Evolutionary conservation across 305 asterid genomes (phyloP), one percentile per base, ranked within the genome.

Genomic region (Fraxinus xanthoxyloides): DNA sequence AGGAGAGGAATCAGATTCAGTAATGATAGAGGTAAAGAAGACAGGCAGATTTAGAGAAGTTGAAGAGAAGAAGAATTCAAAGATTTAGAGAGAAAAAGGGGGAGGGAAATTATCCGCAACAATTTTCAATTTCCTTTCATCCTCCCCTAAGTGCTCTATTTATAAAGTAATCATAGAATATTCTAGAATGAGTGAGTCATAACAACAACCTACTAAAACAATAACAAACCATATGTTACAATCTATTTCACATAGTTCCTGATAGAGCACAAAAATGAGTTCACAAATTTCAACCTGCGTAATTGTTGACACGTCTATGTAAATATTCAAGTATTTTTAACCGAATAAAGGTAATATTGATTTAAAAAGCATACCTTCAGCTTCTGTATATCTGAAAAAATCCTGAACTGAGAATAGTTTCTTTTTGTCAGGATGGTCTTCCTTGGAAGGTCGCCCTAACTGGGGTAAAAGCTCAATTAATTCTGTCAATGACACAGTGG

Each of bases 371-470:
- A 85, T 89, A 92, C 99, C 99, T 94, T 96, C 99, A 78, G 98
- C 87, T 88, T 96, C 99, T 24, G 99, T 96, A 87, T 96, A 96
- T 91, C 94, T 91, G 92, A 96, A 96, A 79, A 96, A 96, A 81
- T 96, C 99, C 87, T 96, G 99, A 28, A 96, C 99, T 17, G 98
- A 96, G 87, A 96, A 87, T 79, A 96, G 90, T 82, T 94, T 94
- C 91, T 94, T 96, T 89, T 96, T 96, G 90, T 96, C 99, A 28
- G 99, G 99, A 88, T 94, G 92, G 73, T 94, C 98, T 79, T 94
- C 98, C 87, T 94, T 93, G 5, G 97, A 92, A 82, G 98, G 90
- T 38, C 90, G 89, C 35, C 99, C 97, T 56, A 96, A 80, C 78
- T 90, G 98, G n/a, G 98, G 99, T 63, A 96, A 82, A 84, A 94